phyloP scores from a whole-genome alignment of 2,329 filamentous ascomycete species.

The Cercospora citrullina region DNA sequence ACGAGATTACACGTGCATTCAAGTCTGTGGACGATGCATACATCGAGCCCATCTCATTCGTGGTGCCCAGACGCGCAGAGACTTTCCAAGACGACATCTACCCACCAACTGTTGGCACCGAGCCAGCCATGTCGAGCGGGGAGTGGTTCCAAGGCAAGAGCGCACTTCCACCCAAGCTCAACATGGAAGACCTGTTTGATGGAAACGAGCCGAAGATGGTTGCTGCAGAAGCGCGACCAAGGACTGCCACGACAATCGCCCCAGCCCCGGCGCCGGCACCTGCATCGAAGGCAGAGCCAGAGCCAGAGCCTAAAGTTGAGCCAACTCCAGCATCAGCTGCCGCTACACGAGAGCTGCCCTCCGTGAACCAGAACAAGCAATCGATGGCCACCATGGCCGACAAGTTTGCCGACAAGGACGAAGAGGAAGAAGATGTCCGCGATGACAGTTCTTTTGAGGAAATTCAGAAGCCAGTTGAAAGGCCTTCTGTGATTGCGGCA shows the following conservation, averaged over 20 bases:
- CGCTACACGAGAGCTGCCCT: slow-evolving; percentile 55
- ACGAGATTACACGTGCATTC: slow-evolving; percentile 92
- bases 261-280: slow-evolving; percentile 39
- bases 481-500: slow-evolving; percentile 43
- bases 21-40: slow-evolving; percentile 95
- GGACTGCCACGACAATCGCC: slow-evolving; percentile 26
- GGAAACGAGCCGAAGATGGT: slow-evolving; percentile 79
- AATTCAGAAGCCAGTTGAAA: slow-evolving; percentile 71
- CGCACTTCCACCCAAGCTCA: slow-evolving; percentile 84
- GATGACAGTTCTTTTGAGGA: slow-evolving; percentile 84
- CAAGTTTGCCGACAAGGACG: slow-evolving; percentile 79
- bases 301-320: slow-evolving; percentile 51
- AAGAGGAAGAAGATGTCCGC: slow-evolving; percentile 58
- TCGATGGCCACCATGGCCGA: slow-evolving; percentile 83
- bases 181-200: slow-evolving; percentile 88
- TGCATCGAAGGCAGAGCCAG: slow-evolving; percentile 48
- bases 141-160: slow-evolving; percentile 85
- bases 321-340: slow-evolving; percentile 48
- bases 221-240: slow-evolving; percentile 64
- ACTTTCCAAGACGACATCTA: slow-evolving; percentile 97
- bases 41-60: slow-evolving; percentile 96
- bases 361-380: slow-evolving; percentile 79
- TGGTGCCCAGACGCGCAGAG: slow-evolving; percentile 88
- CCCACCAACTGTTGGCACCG: slow-evolving; percentile 77
- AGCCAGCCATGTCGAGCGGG: slow-evolving; percentile 73